These are phyloP conservation scores for Epichloe baconii DNA, from an alignment of 2,329 filamentous ascomycete genomes.

Conservation along the genomic window DNA sequence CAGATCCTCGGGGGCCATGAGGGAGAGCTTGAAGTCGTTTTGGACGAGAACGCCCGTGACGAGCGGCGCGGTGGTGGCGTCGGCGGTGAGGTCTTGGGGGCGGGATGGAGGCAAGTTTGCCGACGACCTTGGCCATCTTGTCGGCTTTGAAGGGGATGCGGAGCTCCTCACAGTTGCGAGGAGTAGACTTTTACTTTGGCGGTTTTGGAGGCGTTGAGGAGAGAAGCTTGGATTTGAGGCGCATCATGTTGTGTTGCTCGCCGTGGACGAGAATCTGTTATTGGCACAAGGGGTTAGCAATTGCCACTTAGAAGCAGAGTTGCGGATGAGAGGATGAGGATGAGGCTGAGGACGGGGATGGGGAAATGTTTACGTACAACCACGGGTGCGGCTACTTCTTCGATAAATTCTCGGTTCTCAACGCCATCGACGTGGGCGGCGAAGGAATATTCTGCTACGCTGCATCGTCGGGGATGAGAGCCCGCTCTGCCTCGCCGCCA, in stretches of 20 bases:
- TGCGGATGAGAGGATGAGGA: no score
- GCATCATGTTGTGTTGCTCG: slow-evolving; percentile 96
- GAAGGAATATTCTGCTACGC: slow-evolving; percentile 87
- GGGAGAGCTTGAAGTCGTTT: slow-evolving; percentile 91
- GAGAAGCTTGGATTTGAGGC: slow-evolving; percentile 84
- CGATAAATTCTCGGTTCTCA: slow-evolving; percentile 94
- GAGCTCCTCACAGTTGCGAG: slow-evolving; percentile 88
- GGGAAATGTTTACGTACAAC: slow-evolving; percentile 44
- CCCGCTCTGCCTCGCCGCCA: slow-evolving; percentile 64
- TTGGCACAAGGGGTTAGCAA: background rate
- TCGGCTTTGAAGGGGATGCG: slow-evolving; percentile 91
- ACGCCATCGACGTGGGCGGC: slow-evolving; percentile 93
- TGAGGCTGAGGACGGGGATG: background rate
- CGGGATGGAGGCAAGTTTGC: slow-evolving; percentile 72
- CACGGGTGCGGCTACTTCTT: slow-evolving; percentile 81
- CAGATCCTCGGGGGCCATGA: slow-evolving; percentile 94
- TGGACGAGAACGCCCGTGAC: slow-evolving; percentile 88
- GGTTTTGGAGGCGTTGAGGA: slow-evolving; percentile 74
- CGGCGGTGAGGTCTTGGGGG: slow-evolving; percentile 36
- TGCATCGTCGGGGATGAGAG: slow-evolving; percentile 86
- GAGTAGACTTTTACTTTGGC: slow-evolving; percentile 85
- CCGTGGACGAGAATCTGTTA: slow-evolving; percentile 84
- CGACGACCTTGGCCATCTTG: slow-evolving; percentile 92
- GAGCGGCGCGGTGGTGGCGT: slow-evolving; percentile 32
- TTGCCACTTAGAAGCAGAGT: background rate